Evolutionary conservation across 163 green algal species (phyloP).

Genomic region (Scenedesmus sp.): DNA sequence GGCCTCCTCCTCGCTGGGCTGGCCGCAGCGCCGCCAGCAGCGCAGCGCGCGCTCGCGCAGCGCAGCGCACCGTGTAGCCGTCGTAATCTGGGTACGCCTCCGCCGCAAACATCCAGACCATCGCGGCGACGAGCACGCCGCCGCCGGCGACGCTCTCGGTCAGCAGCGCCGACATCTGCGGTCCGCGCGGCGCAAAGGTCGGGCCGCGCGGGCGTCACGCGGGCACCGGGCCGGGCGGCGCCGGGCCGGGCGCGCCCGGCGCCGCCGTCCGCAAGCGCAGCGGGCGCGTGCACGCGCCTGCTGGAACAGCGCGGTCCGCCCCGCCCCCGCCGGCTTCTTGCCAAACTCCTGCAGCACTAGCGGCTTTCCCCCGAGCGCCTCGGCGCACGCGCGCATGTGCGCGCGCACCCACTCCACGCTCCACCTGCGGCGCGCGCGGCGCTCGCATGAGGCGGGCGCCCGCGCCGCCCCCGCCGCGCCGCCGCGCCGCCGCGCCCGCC

Average conservation of each 20-base stretch:
- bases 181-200: neutral
- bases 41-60: too few species aligned
- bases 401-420: slow-evolving; percentile 9
- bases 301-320: slow-evolving; percentile 9
- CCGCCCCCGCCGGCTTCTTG: slow-evolving; percentile 31
- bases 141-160: neutral
- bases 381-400: slow-evolving; percentile 7
- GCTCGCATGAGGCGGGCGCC: neutral
- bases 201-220: neutral
- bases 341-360: slow-evolving; percentile 54
- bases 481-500: neutral
- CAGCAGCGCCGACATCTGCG: slow-evolving; percentile 18
- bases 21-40: too few species aligned
- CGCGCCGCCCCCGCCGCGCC: too few species aligned
- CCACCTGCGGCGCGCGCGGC: neutral
- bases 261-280: neutral
- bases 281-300: too few species aligned
- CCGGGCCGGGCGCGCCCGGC: neutral
- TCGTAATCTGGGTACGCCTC: slow-evolving; percentile 51
- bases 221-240: too few species aligned
- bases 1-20: too few species aligned
- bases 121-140: slow-evolving; percentile 12
- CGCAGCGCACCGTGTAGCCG: slow-evolving; percentile 43
- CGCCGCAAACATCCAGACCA: slow-evolving; percentile 50
- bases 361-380: slow-evolving; percentile 38